A percentile compares a stretch with the other conserved stretches of the same genome.
Conservation (phyloP, 768 basidiomycete species). For the Dioszegia aurantiaca region DNA sequence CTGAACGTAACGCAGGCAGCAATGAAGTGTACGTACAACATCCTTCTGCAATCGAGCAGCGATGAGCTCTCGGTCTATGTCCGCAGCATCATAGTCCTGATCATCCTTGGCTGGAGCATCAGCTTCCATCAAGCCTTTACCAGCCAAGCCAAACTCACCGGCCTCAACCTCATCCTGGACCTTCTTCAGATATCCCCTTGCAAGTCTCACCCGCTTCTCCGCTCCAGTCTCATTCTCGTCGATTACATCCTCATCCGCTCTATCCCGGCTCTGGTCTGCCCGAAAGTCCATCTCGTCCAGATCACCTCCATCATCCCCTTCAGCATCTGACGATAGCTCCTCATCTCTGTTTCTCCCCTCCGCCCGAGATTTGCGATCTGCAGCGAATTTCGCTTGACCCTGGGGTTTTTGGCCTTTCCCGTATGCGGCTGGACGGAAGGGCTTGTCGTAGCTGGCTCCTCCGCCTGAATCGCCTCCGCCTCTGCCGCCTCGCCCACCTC, state of each 20-base stretch:
- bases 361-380: slow-evolving; percentile 12
- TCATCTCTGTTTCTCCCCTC: slow-evolving; percentile 28
- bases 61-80: slow-evolving; percentile 89
- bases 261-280: slow-evolving; percentile 47
- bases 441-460: slow-evolving; percentile 43
- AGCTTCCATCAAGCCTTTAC: neutral
- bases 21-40: slow-evolving; percentile 60
- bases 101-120: slow-evolving; percentile 58
- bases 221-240: slow-evolving; percentile 86
- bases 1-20: too few species aligned
- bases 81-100: slow-evolving; percentile 90
- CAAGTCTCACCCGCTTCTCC: slow-evolving; percentile 84
- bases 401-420: slow-evolving; percentile 37
- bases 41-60: slow-evolving; percentile 86
- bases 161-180: slow-evolving; percentile 72
- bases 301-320: slow-evolving; percentile 40
- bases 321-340: slow-evolving; percentile 39
- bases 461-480: neutral
- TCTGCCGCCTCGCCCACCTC: neutral
- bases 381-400: slow-evolving; percentile 14
- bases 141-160: slow-evolving; percentile 41
- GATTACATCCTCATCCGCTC: slow-evolving; percentile 67
- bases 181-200: slow-evolving; percentile 81
- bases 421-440: slow-evolving; percentile 44
- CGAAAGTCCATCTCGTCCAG: slow-evolving; percentile 75